Evolutionary conservation across 768 basidiomycete species (phyloP), one percentile per base, ranked within the genome.

Genomic region (Mycena polygramma): DNA sequence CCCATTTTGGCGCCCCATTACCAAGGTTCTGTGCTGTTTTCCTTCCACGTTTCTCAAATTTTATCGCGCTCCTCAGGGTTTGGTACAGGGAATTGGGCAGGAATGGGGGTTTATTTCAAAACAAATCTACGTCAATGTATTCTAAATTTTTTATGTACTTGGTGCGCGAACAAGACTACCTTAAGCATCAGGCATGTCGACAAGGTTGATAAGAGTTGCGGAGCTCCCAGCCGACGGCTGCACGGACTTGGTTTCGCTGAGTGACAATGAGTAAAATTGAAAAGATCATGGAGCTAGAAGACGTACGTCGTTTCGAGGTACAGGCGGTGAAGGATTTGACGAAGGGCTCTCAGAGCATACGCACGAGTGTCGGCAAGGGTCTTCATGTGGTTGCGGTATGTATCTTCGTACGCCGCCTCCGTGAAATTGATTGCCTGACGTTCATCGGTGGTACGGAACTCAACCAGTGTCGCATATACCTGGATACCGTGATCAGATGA

Each of bases 261-360:
- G 11, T 79, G 66, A 74, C 77, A 35, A 76, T 76, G 53, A 20
- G 48, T 20, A 22, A 7, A 7, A 39, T 39, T 7, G 13, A 39
- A 39, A 39, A 39, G 13, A 39, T 39, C 13, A 39, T 22, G 24
- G 66, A 67, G 11, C 35, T 24, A 1, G 75, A 57, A n/a, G n/a
- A n/a, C 57, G 2, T n/a, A 57, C 57, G 20, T 41, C 5, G 30
- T 24, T n/a, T 57, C 57, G n/a, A 8, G 7, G 57, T 8, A 57
- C 5, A 57, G 19, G 20, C 35, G 9, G 24, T 57, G 57, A n/a
- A 57, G 37, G 19, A 57, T 11, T n/a, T 20, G 6, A 19, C 10
- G 36, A 7, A 26, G 14, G 19, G 57, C 41, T 6, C 2, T 41
- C 37, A 37, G 57, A 15, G 36, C 36, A 19, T 39, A 7, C 7